Conservation (phyloP, 2,329 filamentous ascomycete species). For the Diaporthe ilicicola region DNA sequence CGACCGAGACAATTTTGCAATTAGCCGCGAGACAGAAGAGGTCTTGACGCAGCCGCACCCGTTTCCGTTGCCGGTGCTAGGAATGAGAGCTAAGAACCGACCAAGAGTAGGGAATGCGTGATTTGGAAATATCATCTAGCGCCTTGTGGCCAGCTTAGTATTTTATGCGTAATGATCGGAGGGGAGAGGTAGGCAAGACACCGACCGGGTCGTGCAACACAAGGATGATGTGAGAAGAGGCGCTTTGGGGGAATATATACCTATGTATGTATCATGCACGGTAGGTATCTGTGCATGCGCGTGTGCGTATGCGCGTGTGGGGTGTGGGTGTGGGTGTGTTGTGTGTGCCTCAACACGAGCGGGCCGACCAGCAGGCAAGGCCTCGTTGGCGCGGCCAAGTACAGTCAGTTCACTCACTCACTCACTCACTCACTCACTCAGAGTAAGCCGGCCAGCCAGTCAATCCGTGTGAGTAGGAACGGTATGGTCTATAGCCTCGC, state of each 20-base stretch:
- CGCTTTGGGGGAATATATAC: background rate
- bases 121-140: conserved; percentile 31
- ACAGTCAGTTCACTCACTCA: background rate
- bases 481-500: background rate
- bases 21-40: conserved; percentile 22
- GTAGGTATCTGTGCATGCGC: background rate
- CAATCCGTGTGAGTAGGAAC: background rate
- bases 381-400: conserved; percentile 5
- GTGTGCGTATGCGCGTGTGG: too few relatives aligned
- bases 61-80: conserved; percentile 27
- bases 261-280: background rate
- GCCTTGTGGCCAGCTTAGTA: conserved; percentile 2
- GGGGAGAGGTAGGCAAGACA: background rate
- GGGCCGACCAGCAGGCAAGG: background rate
- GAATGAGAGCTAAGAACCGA: conserved; percentile 17
- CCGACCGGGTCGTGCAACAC: conserved; percentile 2
- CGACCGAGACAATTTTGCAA: conserved; percentile 23
- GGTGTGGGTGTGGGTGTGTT: too few relatives aligned
- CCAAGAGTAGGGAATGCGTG: conserved; percentile 7
- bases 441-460: background rate
- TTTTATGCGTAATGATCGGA: background rate
- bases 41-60: conserved; percentile 14
- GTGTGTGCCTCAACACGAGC: background rate
- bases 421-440: background rate
- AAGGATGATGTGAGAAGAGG: conserved; percentile 22